A percentile compares a stretch with the other conserved stretches of the same genome.
Conservation (phyloP, 2,329 filamentous ascomycete genomes). For the Fusarium globosum region DNA sequence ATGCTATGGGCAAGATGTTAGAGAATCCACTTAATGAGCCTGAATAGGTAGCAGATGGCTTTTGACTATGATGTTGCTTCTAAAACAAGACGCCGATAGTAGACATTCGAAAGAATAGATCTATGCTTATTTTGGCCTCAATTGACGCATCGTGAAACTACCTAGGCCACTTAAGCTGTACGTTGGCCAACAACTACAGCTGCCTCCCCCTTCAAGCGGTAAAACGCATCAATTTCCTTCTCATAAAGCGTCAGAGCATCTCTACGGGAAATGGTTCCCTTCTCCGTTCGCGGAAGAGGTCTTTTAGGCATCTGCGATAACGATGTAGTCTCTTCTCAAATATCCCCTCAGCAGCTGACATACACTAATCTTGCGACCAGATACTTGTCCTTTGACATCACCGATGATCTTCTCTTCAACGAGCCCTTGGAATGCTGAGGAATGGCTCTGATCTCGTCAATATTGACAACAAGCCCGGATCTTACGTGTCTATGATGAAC, state of each 20-base stretch:
- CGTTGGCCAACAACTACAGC: background rate
- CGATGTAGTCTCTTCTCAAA: background rate
- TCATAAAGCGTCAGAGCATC: background rate
- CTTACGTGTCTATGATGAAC: background rate
- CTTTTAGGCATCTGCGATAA: fast-evolving
- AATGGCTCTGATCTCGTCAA: background rate
- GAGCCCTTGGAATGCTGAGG: background rate
- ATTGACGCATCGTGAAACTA: fast-evolving
- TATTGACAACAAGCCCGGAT: background rate
- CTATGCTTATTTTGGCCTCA: too few relatives aligned
- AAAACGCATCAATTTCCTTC: background rate
- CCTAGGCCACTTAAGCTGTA: fast-evolving
- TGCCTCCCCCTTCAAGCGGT: background rate
- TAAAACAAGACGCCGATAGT: fast-evolving
- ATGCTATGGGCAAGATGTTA: background rate
- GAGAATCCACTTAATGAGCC: background rate
- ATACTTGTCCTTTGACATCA: slow-evolving; percentile 7
- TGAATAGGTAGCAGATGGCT: fast-evolving
- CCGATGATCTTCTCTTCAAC: background rate
- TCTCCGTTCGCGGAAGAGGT: background rate
- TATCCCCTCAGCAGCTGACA: background rate
- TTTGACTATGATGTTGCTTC: fast-evolving
- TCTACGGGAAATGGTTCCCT: background rate
- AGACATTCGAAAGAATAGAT: too few relatives aligned
- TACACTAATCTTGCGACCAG: background rate